Percentiles rank a stretch among this genome's conserved stretches.
phyloP scores from a whole-genome alignment of 1,284 basidiomycete genomes.

The Rhodotorula sp. region DNA sequence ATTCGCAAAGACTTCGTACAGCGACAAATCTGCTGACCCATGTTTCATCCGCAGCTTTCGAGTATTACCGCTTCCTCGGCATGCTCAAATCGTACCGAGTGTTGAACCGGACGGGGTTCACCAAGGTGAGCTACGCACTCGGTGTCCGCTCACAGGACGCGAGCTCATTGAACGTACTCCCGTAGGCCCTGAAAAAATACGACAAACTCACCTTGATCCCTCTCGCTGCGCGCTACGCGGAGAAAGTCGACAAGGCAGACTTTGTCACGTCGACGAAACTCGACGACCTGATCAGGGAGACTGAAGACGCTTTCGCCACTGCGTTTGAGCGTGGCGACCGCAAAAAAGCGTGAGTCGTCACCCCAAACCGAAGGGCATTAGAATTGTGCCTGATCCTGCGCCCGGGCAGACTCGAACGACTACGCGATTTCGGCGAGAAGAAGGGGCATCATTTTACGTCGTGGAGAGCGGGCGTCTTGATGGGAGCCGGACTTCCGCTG shows the following conservation, averaged over 20 bases:
- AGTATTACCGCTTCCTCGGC: slow-evolving; percentile 39
- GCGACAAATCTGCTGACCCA: neutral
- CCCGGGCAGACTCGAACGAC: slow-evolving; percentile 23
- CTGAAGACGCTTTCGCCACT: slow-evolving; percentile 38
- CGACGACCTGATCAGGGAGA: slow-evolving; percentile 38
- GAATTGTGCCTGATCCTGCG: neutral
- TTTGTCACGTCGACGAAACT: slow-evolving; percentile 48
- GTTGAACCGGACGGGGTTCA: slow-evolving; percentile 35
- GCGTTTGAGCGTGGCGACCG: slow-evolving; percentile 64
- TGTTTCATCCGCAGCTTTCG: slow-evolving; percentile 25
- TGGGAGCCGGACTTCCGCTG: slow-evolving; percentile 78
- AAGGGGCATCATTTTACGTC: slow-evolving; percentile 34
- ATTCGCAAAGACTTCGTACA: no score
- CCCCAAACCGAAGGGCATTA: slow-evolving; percentile 50
- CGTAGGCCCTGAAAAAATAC: slow-evolving; percentile 72
- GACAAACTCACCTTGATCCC: slow-evolving; percentile 54
- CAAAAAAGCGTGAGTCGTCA: slow-evolving; percentile 62
- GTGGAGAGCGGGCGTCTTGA: slow-evolving; percentile 57
- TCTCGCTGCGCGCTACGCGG: slow-evolving; percentile 70
- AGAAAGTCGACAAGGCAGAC: slow-evolving; percentile 56
- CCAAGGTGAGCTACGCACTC: slow-evolving; percentile 13
- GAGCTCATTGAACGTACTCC: no score
- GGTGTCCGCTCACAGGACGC: no score
- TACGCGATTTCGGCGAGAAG: slow-evolving; percentile 33
- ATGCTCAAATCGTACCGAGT: slow-evolving; percentile 41